Conservation (phyloP, 257 asterid species). For the Solanum etuberosum region DNA sequence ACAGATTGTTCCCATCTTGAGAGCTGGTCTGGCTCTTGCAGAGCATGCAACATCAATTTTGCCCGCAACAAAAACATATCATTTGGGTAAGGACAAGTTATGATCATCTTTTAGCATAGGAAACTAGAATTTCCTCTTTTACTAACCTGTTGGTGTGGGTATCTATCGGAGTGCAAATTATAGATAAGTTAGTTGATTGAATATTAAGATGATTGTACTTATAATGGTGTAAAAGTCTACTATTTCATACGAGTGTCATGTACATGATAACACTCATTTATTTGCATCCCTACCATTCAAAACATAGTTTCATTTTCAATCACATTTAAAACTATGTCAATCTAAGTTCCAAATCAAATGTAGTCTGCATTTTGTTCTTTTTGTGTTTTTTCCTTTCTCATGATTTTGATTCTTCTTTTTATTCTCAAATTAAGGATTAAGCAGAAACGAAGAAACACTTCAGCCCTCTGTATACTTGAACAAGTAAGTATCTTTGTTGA, state of each 20-base stretch:
- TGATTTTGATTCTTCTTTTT: constrained; percentile 5
- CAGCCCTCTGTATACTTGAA: constrained; percentile 78
- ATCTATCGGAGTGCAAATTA: not conserved
- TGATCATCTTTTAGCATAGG: not conserved
- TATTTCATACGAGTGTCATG: not conserved
- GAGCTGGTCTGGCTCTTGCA: constrained; percentile 98
- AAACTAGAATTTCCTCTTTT: not conserved
- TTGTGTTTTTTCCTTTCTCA: not conserved
- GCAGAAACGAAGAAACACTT: constrained; percentile 90
- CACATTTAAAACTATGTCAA: not conserved
- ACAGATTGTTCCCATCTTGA: constrained; percentile 92
- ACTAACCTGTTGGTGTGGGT: not conserved
- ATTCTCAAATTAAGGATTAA: constrained; percentile 38
- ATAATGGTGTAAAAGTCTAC: not conserved
- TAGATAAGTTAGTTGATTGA: not conserved
- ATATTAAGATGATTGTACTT: not conserved
- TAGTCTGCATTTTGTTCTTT: not conserved
- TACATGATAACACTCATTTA: not conserved
- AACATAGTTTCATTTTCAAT: not conserved
- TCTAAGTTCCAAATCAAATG: not conserved
- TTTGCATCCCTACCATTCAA: not conserved
- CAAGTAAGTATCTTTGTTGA: constrained; percentile 51
- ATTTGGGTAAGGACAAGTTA: constrained; percentile 48
- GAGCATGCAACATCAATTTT: constrained; percentile 84
- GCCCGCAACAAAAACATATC: constrained; percentile 77